Evolutionary conservation across 306 rosid genomes (phyloP).

Genomic region (Neltuma alba): DNA sequence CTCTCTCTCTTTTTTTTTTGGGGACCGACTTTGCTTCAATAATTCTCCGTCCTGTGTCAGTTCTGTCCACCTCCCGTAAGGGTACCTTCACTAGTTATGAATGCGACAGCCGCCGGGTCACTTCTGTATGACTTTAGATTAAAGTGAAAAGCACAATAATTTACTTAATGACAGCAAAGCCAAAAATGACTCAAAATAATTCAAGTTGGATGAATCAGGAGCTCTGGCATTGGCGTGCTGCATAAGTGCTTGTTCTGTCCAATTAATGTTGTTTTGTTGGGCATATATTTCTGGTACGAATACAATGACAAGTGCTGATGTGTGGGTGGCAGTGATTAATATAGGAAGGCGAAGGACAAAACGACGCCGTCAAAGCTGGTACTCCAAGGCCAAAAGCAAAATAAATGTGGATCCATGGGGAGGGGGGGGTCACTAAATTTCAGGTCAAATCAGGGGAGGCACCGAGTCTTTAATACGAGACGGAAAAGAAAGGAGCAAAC

Average conservation of each 20-base stretch:
- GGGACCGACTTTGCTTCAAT: background rate
- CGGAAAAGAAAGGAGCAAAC: background rate
- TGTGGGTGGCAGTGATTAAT: background rate
- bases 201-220: background rate
- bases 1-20: too few relatives aligned
- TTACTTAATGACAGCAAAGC: too few relatives aligned
- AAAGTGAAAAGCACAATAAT: background rate
- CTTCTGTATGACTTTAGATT: background rate
- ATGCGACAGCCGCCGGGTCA: background rate
- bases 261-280: background rate
- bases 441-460: constrained; percentile 28
- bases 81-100: too few relatives aligned
- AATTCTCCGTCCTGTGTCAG: background rate
- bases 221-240: background rate
- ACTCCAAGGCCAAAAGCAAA: background rate
- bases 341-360: background rate
- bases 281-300: background rate
- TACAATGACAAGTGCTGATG: background rate
- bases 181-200: background rate
- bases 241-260: background rate
- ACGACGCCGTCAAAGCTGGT: constrained; percentile 40
- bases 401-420: constrained; percentile 29
- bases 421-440: constrained; percentile 21
- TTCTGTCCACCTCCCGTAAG: too few relatives aligned
- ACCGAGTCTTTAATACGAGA: background rate